A percentile compares a stretch with the other conserved stretches of the same genome.
These are phyloP conservation scores for Amylostereum areolatum DNA, from an alignment of 1,284 basidiomycete genomes.

Conservation along the genomic window DNA sequence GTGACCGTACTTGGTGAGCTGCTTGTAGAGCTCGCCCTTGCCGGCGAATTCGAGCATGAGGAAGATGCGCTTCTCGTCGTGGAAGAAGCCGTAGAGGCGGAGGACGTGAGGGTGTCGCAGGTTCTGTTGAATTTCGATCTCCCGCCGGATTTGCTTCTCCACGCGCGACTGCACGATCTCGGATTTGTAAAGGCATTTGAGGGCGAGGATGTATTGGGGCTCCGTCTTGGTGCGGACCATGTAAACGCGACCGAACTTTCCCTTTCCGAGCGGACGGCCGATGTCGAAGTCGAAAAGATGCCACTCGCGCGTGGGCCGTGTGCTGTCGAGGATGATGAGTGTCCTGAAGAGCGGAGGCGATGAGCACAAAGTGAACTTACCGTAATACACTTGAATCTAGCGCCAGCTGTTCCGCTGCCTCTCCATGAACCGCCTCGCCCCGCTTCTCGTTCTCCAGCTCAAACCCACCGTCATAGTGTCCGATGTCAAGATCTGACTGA, in stretches of 20 bases:
- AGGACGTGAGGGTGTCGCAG: slow-evolving; percentile 94
- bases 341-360: slow-evolving; percentile 2
- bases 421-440: slow-evolving; percentile 57
- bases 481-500: slow-evolving; percentile 53
- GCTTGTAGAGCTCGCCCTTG: slow-evolving; percentile 94
- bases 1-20: slow-evolving; percentile 78
- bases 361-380: slow-evolving; percentile 34
- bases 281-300: slow-evolving; percentile 87
- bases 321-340: slow-evolving; percentile 28
- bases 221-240: slow-evolving; percentile 91
- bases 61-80: slow-evolving; percentile 97
- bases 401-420: slow-evolving; percentile 70
- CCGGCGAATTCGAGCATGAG: slow-evolving; percentile 96
- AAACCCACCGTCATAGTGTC: slow-evolving; percentile 81
- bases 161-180: slow-evolving; percentile 86
- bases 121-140: slow-evolving; percentile 99
- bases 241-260: slow-evolving; percentile 98
- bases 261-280: slow-evolving; percentile 93
- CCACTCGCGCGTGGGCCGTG: slow-evolving; percentile 77
- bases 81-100: slow-evolving; percentile 94
- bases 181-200: slow-evolving; percentile 97
- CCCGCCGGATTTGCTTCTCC: slow-evolving; percentile 91
- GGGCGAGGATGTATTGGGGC: slow-evolving; percentile 90
- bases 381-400: slow-evolving; percentile 67
- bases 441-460: slow-evolving; percentile 73